These are phyloP conservation scores for Rhinocladiella similis DNA, from an alignment of 2,329 filamentous ascomycete genomes.

Conservation along the genomic window DNA sequence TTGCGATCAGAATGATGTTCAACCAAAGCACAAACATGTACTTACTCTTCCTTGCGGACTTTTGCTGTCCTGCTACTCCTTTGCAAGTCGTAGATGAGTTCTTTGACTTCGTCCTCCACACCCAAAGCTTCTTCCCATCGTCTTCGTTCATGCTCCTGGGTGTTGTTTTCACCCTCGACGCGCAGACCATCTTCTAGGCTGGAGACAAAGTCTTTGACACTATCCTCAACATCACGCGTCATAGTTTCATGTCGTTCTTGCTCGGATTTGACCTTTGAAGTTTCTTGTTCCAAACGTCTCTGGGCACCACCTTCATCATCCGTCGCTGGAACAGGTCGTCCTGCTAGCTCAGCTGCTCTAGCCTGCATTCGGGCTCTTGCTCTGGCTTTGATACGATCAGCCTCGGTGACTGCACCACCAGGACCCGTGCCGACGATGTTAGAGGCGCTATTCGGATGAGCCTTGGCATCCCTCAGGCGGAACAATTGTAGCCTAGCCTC, in stretches of 20 bases:
- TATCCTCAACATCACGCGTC: constrained; percentile 95
- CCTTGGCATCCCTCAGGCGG: constrained; percentile 88
- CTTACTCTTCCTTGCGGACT: constrained; percentile 63
- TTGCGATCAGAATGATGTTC: constrained; percentile 5
- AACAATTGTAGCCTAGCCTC: constrained; percentile 91
- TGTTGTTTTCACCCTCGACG: constrained; percentile 71
- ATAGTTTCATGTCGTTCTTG: constrained; percentile 94
- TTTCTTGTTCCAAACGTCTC: constrained; percentile 87
- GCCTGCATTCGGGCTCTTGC: constrained; percentile 99
- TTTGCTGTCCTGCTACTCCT: constrained; percentile 77
- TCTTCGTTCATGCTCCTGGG: constrained; percentile 84
- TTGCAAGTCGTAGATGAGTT: constrained; percentile 97
- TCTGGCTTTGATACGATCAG: constrained; percentile 89
- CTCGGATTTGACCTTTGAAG: constrained; percentile 74
- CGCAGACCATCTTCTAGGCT: constrained; percentile 86
- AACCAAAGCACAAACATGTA: neutral
- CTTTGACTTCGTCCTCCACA: constrained; percentile 93
- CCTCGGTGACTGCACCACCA: constrained; percentile 85
- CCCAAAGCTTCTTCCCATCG: constrained; percentile 95
- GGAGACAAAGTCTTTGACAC: constrained; percentile 81
- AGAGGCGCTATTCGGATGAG: constrained; percentile 76
- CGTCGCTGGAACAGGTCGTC: constrained; percentile 70
- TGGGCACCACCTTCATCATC: constrained; percentile 77
- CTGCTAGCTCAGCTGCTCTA: constrained; percentile 86
- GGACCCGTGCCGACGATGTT: constrained; percentile 90